These are phyloP conservation scores for Entomortierella beljakovae DNA, from an alignment of 192 early-diverging fungal genomes.

Conservation along the genomic window DNA sequence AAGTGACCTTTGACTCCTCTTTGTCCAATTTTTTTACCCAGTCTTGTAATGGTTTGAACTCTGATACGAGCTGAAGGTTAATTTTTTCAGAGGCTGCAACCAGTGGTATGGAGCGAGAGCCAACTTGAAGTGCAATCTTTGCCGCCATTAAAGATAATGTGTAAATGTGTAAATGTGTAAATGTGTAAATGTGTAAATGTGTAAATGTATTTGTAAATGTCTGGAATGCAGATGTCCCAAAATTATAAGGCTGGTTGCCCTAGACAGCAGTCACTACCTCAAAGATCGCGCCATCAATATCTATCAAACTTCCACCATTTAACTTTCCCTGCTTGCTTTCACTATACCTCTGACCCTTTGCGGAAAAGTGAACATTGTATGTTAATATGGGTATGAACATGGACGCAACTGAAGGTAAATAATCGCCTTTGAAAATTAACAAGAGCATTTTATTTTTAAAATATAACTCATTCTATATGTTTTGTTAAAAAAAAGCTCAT, in stretches of 20 bases:
- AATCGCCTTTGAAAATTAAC: too few species aligned
- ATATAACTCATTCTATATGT: too few species aligned
- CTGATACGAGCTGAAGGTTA: slow-evolving; percentile 48
- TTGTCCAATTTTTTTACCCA: slow-evolving; percentile 63
- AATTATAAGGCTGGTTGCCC: too few species aligned
- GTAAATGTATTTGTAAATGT: neutral
- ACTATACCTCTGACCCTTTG: too few species aligned
- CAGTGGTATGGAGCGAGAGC: slow-evolving; percentile 42
- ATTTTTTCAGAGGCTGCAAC: slow-evolving; percentile 37
- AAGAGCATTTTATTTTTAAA: too few species aligned
- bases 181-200: neutral
- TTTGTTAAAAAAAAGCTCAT: neutral
- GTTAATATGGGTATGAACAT: neutral
- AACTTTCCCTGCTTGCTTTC: too few species aligned
- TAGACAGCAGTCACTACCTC: too few species aligned
- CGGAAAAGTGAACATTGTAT: neutral
- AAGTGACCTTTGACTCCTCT: slow-evolving; percentile 26
- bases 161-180: neutral
- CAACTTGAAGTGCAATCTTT: slow-evolving; percentile 38
- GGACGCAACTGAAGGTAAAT: too few species aligned
- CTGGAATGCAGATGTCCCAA: too few species aligned
- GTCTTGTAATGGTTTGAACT: slow-evolving; percentile 70
- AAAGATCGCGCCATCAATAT: too few species aligned
- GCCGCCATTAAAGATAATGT: slow-evolving; percentile 20
- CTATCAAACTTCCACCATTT: too few species aligned